Conservation (phyloP, 2,329 filamentous ascomycete species). For the Arthrobotrys pseudoclavata region DNA sequence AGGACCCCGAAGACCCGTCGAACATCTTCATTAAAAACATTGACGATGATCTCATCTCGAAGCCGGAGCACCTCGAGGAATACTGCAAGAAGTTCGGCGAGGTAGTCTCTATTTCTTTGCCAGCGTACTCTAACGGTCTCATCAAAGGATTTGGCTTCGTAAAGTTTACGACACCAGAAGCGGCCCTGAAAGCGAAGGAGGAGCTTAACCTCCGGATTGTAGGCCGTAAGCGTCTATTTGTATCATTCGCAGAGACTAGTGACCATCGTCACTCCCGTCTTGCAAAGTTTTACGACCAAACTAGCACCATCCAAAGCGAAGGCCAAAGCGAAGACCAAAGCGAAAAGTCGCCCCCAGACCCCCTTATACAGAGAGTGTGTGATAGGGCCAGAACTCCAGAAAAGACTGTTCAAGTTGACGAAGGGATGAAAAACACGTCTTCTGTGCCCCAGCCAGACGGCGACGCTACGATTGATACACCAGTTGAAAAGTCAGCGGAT, state of each 20-base stretch:
- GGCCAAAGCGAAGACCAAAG: not conserved
- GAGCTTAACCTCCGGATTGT: constrained; percentile 81
- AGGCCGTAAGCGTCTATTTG: constrained; percentile 63
- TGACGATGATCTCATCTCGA: constrained; percentile 96
- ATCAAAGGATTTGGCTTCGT: constrained; percentile 96
- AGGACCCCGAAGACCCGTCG: constrained; percentile 64
- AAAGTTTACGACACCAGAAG: constrained; percentile 93
- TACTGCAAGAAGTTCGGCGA: constrained; percentile 93
- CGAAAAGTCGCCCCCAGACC: constrained; percentile 24
- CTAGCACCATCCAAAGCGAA: not conserved
- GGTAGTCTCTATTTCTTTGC: constrained; percentile 93
- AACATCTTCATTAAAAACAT: constrained; percentile 99
- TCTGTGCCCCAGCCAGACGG: constrained; percentile 10
- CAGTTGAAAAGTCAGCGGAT: constrained; percentile 6
- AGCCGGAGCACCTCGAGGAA: constrained; percentile 84
- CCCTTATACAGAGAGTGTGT: not conserved
- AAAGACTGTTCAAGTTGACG: not conserved
- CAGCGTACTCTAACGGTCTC: constrained; percentile 89
- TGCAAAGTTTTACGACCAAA: constrained; percentile 59
- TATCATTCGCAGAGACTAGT: constrained; percentile 63
- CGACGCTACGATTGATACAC: constrained; percentile 44
- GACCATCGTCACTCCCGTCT: constrained; percentile 62
- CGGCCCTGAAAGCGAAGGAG: constrained; percentile 86
- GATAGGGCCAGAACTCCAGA: constrained; percentile 1
- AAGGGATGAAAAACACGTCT: not conserved